Evolutionary conservation across 2,329 filamentous ascomycete genomes (phyloP), one percentile per base, ranked within the genome.

Genomic region (Fusarium cyanostomum): DNA sequence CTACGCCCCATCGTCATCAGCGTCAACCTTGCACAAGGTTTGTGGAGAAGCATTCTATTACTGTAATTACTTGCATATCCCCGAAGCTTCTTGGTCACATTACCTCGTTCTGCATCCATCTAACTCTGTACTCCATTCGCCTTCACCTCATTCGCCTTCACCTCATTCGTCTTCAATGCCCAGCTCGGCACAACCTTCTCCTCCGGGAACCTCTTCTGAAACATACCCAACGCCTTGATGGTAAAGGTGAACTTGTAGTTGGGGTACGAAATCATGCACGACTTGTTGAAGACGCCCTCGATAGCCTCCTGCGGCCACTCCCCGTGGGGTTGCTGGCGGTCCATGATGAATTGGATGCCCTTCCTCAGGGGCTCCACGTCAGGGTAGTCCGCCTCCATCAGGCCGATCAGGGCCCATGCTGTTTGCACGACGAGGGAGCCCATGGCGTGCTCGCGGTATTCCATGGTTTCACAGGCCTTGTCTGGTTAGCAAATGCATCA

Each of bases 191-290:
- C 70, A 4, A 91, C 74, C 70, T 80, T 82, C 54, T 89, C 85
- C 59, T 92, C 82, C 1, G 90, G 90, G 66, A 89, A 94, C 63
- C 83, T 86, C 69, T 81, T 84, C 5, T 90, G 87, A 81, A 92
- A 99, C 86, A 97, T 90, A 6, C 95, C 95, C 64, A 99, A 77
- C 2, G 95, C 95, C 79, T 96, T 96, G 74, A 98, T 91, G 1
- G 94, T 89, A 78, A 97, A 99, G 56, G 90, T 91, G 75, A 97
- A 95, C 81, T 98, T 99, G 83, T 99, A 99, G 82, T 99, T 99
- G 38, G 94, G 94, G 73, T 99, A 99, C 1, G 92, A 95, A 66
- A 99, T 99, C 92, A 97, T 98, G 82, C 94, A 98, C 72, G 89
- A 95, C 82, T 97, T 97, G 79, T 99, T 99, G 79, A 99, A 99